Percentiles rank a stretch among this genome's conserved stretches.
phyloP scores from a whole-genome alignment of 148 eudicot species.

The Vaccinium macrocarpon region DNA sequence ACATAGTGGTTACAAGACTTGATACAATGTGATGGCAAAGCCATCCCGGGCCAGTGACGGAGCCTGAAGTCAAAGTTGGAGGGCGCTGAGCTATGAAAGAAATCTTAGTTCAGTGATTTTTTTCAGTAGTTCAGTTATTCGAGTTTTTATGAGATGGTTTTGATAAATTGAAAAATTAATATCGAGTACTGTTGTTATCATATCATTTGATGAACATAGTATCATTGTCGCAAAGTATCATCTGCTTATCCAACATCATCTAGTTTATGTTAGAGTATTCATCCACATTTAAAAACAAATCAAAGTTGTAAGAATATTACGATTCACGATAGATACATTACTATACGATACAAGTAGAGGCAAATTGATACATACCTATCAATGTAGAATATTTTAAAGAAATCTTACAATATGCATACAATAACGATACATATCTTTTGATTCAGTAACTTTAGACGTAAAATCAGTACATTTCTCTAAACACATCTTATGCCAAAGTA shows the following conservation, averaged over 20 bases:
- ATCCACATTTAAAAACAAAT: background rate
- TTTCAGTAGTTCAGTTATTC: too few species aligned
- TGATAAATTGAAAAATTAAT: too few species aligned
- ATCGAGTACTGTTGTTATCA: too few species aligned
- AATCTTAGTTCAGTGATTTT: too few species aligned
- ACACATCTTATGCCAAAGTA: background rate
- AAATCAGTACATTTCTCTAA: background rate
- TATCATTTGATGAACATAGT: too few species aligned
- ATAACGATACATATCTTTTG: background rate
- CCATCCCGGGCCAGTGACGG: too few species aligned
- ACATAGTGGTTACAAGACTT: background rate
- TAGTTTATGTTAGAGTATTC: background rate
- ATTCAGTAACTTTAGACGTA: background rate
- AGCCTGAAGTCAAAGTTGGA: too few species aligned
- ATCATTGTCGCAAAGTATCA: too few species aligned
- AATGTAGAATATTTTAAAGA: background rate
- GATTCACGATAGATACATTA: background rate
- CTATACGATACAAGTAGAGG: background rate
- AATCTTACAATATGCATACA: background rate
- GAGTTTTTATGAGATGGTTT: too few species aligned
- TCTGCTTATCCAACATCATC: background rate
- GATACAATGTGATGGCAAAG: too few species aligned
- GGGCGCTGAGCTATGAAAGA: too few species aligned
- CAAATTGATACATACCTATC: too few species aligned
- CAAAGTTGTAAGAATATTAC: background rate